Percentiles rank a stretch among this genome's conserved stretches.
Evolutionary conservation across 306 rosid genomes (phyloP).

Genomic region (Cyclanthera cordifolia): DNA sequence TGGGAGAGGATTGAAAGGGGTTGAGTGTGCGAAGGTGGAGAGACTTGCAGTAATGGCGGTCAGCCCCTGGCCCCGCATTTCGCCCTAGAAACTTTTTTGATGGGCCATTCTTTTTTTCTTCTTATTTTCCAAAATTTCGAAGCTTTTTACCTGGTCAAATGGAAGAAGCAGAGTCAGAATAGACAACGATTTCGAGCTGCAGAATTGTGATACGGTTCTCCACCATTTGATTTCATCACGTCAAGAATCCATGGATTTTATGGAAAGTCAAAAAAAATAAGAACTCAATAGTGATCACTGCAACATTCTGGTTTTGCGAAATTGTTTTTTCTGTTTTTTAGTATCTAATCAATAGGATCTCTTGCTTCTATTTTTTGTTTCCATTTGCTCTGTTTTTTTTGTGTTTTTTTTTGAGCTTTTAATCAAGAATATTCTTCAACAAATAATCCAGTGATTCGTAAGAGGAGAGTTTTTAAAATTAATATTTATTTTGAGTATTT

Average conservation of each 20-base stretch:
- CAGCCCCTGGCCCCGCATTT: background rate
- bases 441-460: too few relatives aligned
- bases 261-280: background rate
- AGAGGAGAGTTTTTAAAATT: too few relatives aligned
- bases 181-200: background rate
- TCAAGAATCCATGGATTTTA: background rate
- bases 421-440: too few relatives aligned
- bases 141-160: conserved; percentile 5
- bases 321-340: background rate
- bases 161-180: background rate
- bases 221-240: background rate
- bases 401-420: too few relatives aligned
- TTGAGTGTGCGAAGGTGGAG: background rate
- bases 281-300: background rate
- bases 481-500: too few relatives aligned
- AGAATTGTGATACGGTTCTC: background rate
- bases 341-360: too few relatives aligned
- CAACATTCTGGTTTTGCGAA: background rate
- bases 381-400: too few relatives aligned
- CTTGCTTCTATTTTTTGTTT: too few relatives aligned
- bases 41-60: background rate
- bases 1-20: conserved; percentile 3
- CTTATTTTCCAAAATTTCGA: background rate
- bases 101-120: background rate
- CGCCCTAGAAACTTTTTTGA: background rate